Base-by-base conservation (phyloP, 768 basidiomycete genomes). In the Pleurotus citrinopileatus region DNA sequence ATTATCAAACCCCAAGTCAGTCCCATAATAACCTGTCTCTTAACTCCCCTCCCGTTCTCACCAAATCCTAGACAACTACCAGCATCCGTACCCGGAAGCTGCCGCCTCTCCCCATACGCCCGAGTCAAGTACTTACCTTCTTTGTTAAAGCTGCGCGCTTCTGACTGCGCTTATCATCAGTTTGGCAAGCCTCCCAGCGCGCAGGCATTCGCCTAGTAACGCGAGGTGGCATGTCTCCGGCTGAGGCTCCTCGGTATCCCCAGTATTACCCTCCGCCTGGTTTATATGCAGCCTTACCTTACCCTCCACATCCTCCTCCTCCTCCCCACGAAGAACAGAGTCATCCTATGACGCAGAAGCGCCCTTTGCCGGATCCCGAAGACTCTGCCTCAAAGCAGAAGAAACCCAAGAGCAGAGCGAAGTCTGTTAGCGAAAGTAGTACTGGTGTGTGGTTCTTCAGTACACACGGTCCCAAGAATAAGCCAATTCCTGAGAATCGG, bases 191-290 rank as follows among this genome's bases (percentile, higher is more conserved):
- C 45, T 60, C 73, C 63, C 78, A 84, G 61, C 70, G 85, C 55
- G 81, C 74, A 53, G 82, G 83, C 63, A 65, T 84, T 65, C 83
- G 83, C 59, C 59, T 86, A 61, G 78, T 76, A 42, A 81, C 82
- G 28, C 80, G 83, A 42, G 78, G 68, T 42, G 68, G 72, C 25
- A 62, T 65, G 13, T 48, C 57, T 15, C 63, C 55, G 42, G 61
- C 20, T 60, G 59, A 34, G 58, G 68, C 58, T 60, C 62, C 56
- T 53, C 70, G 63, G 58, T 65, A 59, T 42, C 67, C 48, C 59
- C 67, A 47, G 60, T 67, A 62, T 27, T 68, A 54, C 20, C 42
- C 55, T n/a, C 56, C 48, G 26, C 60, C 57, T 29, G 56, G 47
- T 42, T 5, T 40, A 53, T 45, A 56, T 55, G 43, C 32, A 32